Evolutionary conservation across 345 rosid genomes (phyloP).

Genomic region (Populus pruinosa): DNA sequence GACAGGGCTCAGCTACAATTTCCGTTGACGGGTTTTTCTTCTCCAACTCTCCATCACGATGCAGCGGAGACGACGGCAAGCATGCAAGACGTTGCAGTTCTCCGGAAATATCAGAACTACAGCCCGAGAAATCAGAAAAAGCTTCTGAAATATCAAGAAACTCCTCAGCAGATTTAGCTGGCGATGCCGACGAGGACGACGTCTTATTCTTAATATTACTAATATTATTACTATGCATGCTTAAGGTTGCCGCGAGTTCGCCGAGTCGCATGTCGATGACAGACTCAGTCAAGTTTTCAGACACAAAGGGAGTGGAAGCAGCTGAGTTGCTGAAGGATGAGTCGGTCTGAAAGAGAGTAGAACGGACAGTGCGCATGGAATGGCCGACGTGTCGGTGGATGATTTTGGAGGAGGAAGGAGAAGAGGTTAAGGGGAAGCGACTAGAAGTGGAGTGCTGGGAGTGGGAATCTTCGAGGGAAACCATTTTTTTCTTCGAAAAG

Average conservation of each 20-base stretch:
- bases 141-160: slow-evolving; percentile 75
- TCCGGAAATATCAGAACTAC: slow-evolving; percentile 91
- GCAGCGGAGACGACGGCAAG: slow-evolving; percentile 47
- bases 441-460: slow-evolving; percentile 38
- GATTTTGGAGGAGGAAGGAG: slow-evolving; percentile 39
- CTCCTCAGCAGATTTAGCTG: slow-evolving; percentile 23
- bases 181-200: slow-evolving; percentile 39
- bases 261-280: slow-evolving; percentile 86
- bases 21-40: neutral
- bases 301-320: slow-evolving; percentile 31
- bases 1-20: slow-evolving; percentile 67
- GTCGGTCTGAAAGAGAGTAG: slow-evolving; percentile 51
- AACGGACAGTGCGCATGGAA: slow-evolving; percentile 88
- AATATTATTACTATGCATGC: slow-evolving; percentile 13
- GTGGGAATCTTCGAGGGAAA: slow-evolving; percentile 64
- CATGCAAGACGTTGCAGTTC: slow-evolving; percentile 87
- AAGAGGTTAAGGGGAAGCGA: slow-evolving; percentile 52
- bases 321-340: slow-evolving; percentile 29
- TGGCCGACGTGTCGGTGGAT: slow-evolving; percentile 63
- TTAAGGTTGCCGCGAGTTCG: slow-evolving; percentile 60
- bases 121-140: slow-evolving; percentile 78
- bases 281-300: slow-evolving; percentile 78
- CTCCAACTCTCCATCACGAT: neutral
- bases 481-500: slow-evolving; percentile 39
- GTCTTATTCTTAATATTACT: slow-evolving; percentile 19